Evolutionary conservation across 768 basidiomycete genomes (phyloP), one percentile per base, ranked within the genome.

Genomic region (Psilocybe tampanensis): DNA sequence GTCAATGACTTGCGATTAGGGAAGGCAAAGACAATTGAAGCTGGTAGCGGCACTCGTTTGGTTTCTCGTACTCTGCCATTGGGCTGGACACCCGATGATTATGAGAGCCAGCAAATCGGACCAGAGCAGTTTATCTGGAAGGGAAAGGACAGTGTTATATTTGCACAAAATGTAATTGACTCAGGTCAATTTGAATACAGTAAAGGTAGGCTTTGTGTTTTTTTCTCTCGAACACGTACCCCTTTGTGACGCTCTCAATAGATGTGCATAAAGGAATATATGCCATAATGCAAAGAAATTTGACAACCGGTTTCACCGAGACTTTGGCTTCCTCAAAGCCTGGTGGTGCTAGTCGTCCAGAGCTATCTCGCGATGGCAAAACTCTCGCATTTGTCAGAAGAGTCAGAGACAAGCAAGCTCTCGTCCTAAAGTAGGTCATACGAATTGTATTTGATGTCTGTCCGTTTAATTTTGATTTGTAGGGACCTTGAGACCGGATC

Each of bases 301-400:
- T 89, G 32, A 89, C 86, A 0, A 81, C 80, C 0, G 76, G 78
- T 3, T 59, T 69, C 9, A 83, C 83, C 3, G 76, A 80, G 34
- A 76, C 75, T 0, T 70, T 91, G 0, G 87, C 88, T 0, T 69
- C 74, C 50, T 70, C 82, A 0, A 80, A 68, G 54, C 87, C 89
- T 0, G 89, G 89, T 19, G 89, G 89, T n/a, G 89, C 89, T 5
- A 88, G 79, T 62, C 77, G 87, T 50, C 89, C 89, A 22, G 87
- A 87, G 58, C 72, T 90, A 8, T 90, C 89, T 19, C 79, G 80
- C 23, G 88, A 90, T 66, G 76, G 82, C 1, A 79, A 82, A 41
- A 90, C 89, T 1, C 77, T 91, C 12, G 89, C 89, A 1, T 91
- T 90, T 63, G 86, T 91, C 39, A 82, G 88, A 39, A 82, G 89